phyloP scores from a whole-genome alignment of 352 stramenopile genomes.

The Globisporangium okanoganense region DNA sequence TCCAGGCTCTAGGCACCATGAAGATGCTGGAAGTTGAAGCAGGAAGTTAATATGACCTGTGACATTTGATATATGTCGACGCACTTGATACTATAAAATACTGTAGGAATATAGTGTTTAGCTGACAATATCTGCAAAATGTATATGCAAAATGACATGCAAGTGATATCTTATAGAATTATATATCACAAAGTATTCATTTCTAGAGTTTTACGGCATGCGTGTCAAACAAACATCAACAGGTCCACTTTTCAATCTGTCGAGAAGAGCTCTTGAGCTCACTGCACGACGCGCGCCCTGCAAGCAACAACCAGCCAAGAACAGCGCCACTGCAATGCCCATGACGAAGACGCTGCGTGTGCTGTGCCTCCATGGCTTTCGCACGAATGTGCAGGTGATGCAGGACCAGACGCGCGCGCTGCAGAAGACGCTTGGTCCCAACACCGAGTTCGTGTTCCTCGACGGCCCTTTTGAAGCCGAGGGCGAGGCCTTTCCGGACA shows the following conservation, averaged over 20 bases:
- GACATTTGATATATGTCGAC: no score
- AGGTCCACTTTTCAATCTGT: background rate
- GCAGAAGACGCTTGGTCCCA: constrained; percentile 23
- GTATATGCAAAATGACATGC: no score
- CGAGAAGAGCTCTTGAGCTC: no score
- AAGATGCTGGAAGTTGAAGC: background rate
- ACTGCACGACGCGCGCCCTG: no score
- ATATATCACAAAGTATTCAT: no score
- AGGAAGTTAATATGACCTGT: background rate
- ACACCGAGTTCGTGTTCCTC: constrained; percentile 37
- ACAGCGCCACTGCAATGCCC: background rate
- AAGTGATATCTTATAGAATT: no score
- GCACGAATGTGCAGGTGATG: constrained; percentile 48
- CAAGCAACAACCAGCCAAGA: no score
- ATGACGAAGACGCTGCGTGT: constrained; percentile 26
- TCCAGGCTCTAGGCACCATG: background rate
- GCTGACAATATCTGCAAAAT: no score
- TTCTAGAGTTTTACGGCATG: background rate
- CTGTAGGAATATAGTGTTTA: no score
- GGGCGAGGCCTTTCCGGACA: constrained; percentile 12
- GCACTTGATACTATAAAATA: no score
- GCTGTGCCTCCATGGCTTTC: constrained; percentile 50
- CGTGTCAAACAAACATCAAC: background rate
- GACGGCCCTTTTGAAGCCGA: constrained; percentile 37
- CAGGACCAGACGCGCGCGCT: constrained; percentile 35